Conservation (phyloP, 2,329 filamentous ascomycete species). For the Cordyceps javanica region DNA sequence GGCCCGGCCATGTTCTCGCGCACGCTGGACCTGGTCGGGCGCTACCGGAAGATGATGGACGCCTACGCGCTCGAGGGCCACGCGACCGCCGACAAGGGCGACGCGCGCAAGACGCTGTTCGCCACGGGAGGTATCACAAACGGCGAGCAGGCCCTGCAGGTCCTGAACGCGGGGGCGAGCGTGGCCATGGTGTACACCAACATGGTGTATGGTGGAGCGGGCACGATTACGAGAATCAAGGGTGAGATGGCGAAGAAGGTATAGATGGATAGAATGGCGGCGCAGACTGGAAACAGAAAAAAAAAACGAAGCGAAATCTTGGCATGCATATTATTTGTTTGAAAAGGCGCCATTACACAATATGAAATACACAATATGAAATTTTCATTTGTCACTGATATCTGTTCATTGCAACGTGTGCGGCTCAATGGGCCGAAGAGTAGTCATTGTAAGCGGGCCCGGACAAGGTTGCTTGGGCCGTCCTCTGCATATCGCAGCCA, state of each 20-base stretch:
- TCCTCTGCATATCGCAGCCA: too few species aligned
- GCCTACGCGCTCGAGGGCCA: constrained; percentile 30
- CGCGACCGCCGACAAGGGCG: constrained; percentile 26
- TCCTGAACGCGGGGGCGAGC: constrained; percentile 82
- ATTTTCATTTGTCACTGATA: neutral
- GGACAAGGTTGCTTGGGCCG: too few species aligned
- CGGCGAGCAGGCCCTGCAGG: constrained; percentile 73
- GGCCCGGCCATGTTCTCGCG: constrained; percentile 82
- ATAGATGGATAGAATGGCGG: constrained; percentile 15
- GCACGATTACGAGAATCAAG: constrained; percentile 61
- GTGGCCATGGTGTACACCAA: constrained; percentile 89
- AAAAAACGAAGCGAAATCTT: neutral
- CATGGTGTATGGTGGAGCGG: constrained; percentile 57
- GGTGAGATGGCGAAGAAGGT: constrained; percentile 48
- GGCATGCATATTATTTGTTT: neutral
- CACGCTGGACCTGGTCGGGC: constrained; percentile 70
- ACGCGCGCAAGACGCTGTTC: constrained; percentile 72
- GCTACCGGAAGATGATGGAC: constrained; percentile 68
- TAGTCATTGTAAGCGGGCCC: neutral
- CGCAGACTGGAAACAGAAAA: neutral
- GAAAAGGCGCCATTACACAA: neutral
- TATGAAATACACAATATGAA: too few species aligned
- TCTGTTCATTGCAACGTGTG: neutral
- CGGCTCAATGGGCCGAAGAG: neutral
- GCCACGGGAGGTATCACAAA: constrained; percentile 90